These are phyloP conservation scores for Cenchrus fungigraminus DNA, from an alignment of 176 grass and related monocot species.

Conservation along the genomic window DNA sequence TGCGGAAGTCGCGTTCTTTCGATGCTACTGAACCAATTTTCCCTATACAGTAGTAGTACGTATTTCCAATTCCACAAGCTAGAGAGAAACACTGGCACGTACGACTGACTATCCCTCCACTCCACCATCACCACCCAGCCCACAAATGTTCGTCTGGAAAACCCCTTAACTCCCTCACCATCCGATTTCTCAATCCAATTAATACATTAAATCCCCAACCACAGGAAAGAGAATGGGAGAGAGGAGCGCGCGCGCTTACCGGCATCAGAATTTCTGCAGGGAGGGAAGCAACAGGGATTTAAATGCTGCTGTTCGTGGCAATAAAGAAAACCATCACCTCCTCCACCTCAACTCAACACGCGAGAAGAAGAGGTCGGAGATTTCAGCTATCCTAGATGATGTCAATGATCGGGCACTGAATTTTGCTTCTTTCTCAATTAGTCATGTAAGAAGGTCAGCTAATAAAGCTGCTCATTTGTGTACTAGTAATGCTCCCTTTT, in stretches of 20 bases:
- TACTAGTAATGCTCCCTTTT: too few species aligned
- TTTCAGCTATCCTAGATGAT: too few species aligned
- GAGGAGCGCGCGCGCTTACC: too few species aligned
- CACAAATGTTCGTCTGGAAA: constrained; percentile 26
- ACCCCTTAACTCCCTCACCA: constrained; percentile 12
- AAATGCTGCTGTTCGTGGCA: constrained; percentile 60
- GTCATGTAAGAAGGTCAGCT: too few species aligned
- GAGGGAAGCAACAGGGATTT: constrained; percentile 50
- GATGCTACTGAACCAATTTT: too few species aligned
- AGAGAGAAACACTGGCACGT: not conserved
- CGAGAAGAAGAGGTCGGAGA: too few species aligned
- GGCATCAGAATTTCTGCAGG: constrained; percentile 19
- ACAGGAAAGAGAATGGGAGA: constrained; percentile 37
- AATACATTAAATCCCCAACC: constrained; percentile 48
- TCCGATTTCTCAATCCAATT: constrained; percentile 56
- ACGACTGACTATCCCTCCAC: not conserved
- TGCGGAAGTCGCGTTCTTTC: too few species aligned
- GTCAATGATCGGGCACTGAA: too few species aligned
- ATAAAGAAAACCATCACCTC: constrained; percentile 76
- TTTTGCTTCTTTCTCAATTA: too few species aligned
- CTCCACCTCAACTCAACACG: constrained; percentile 11
- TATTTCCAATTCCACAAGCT: not conserved
- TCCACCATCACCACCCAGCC: not conserved
- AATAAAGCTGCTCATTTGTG: too few species aligned
- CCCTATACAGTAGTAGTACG: too few species aligned